These are phyloP conservation scores for Dichotomocladium elegans DNA, from an alignment of 371 early-diverging fungal species.

Conservation along the genomic window DNA sequence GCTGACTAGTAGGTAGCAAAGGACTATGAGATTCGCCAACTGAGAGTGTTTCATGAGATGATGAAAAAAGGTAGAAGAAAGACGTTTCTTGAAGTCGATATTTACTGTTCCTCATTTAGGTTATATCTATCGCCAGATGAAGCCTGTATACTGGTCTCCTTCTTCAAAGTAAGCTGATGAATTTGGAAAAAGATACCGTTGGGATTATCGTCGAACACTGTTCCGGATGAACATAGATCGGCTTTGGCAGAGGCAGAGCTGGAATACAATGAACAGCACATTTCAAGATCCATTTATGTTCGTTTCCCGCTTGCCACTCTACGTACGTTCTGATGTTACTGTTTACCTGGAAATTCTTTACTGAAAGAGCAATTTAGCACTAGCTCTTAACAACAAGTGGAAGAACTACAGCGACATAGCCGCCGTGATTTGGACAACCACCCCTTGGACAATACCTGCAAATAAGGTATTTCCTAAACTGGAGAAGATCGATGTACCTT, in stretches of 20 bases:
- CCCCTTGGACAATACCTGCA: conserved; percentile 95
- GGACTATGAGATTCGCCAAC: conserved; percentile 77
- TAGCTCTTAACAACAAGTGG: conserved; percentile 19
- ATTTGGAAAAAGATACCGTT: background rate
- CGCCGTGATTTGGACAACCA: conserved; percentile 93
- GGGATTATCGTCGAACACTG: background rate
- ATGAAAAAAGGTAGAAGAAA: conserved; percentile 52
- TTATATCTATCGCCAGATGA: conserved; percentile 71
- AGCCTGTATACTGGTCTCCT: conserved; percentile 93
- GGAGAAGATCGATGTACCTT: background rate
- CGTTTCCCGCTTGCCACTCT: conserved; percentile 48
- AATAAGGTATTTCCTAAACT: conserved; percentile 49
- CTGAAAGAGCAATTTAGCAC: conserved; percentile 5
- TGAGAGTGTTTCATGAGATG: conserved; percentile 76
- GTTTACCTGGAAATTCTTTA: too few relatives aligned
- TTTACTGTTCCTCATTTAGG: conserved; percentile 21
- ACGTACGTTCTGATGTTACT: conserved; percentile 20
- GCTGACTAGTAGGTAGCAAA: too few relatives aligned
- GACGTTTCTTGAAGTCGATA: background rate
- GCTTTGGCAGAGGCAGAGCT: conserved; percentile 92
- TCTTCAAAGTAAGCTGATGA: conserved; percentile 57
- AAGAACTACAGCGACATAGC: conserved; percentile 18
- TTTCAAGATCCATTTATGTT: conserved; percentile 74
- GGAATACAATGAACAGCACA: conserved; percentile 84
- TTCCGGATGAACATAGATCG: conserved; percentile 42